Evolutionary conservation across 257 asterid genomes (phyloP).

Genomic region (Anisodus acutangulus): DNA sequence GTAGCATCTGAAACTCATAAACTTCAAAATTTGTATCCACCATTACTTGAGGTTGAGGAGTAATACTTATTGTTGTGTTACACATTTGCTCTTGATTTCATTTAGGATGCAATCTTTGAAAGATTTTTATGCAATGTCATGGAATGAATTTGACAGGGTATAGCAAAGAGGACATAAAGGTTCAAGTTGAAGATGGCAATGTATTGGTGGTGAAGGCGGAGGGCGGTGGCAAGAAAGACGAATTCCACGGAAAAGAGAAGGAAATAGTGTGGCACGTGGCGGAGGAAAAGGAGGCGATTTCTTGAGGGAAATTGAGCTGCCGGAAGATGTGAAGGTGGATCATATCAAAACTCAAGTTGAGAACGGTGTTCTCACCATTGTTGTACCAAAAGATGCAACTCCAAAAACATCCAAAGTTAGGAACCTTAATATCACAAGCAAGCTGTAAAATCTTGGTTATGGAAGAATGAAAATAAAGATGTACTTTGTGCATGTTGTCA

Average conservation of each 20-base stretch:
- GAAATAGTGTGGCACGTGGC: conserved; percentile 82
- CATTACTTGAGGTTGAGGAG: not conserved
- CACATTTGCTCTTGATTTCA: too few species aligned
- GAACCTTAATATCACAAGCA: conserved; percentile 68
- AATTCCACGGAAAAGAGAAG: conserved; percentile 40
- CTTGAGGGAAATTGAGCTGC: conserved; percentile 69
- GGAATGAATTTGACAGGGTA: conserved; percentile 52
- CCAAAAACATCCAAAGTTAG: conserved; percentile 60
- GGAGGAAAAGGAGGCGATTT: conserved; percentile 60
- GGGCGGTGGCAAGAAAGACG: conserved; percentile 42
- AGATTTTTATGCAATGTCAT: not conserved
- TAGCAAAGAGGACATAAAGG: conserved; percentile 67
- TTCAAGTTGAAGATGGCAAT: conserved; percentile 76
- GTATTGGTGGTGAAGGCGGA: conserved; percentile 64
- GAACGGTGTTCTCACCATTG: conserved; percentile 77
- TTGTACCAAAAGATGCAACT: conserved; percentile 73
- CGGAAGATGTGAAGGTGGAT: conserved; percentile 73
- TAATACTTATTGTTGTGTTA: not conserved
- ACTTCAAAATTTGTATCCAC: not conserved
- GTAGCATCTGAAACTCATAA: not conserved
- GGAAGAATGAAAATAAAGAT: not conserved
- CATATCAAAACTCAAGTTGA: conserved; percentile 78
- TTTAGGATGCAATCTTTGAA: too few species aligned
- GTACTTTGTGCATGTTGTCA: not conserved
- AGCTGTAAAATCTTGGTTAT: conserved; percentile 42